phyloP scores from a whole-genome alignment of 192 early-diverging fungal species.

The Entophlyctis luteolus region DNA sequence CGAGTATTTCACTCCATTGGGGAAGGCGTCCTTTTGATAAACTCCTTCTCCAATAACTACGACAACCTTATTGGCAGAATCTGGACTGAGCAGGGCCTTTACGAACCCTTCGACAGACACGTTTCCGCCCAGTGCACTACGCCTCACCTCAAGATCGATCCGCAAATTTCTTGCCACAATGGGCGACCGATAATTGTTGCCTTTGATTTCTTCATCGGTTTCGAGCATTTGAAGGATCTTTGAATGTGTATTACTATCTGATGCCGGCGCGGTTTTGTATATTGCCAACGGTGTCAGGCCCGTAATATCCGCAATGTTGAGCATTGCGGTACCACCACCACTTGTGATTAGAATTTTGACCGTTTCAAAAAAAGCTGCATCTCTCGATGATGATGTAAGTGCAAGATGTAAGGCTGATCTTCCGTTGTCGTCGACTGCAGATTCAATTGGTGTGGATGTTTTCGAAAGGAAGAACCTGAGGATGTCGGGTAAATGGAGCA shows the following conservation, averaged over 20 bases:
- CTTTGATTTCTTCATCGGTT: too few relatives aligned
- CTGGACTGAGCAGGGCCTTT: too few relatives aligned
- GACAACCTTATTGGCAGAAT: too few relatives aligned
- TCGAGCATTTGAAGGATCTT: not conserved
- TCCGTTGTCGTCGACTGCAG: not conserved
- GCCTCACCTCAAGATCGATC: too few relatives aligned
- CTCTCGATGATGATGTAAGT: not conserved
- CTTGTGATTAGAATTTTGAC: not conserved
- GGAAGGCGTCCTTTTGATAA: too few relatives aligned
- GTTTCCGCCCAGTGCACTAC: too few relatives aligned
- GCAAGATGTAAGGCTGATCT: not conserved
- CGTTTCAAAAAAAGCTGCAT: not conserved
- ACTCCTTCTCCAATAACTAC: too few relatives aligned
- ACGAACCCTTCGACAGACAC: too few relatives aligned
- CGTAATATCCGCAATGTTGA: not conserved
- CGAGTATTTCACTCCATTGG: too few relatives aligned
- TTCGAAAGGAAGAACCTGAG: slow-evolving; percentile 1
- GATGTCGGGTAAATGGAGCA: not conserved
- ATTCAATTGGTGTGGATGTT: not conserved
- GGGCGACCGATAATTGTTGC: too few relatives aligned
- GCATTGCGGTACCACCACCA: not conserved
- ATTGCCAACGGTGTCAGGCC: not conserved
- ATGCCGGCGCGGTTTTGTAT: not conserved
- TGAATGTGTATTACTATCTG: not conserved
- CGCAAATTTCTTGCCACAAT: too few relatives aligned